Base-by-base conservation (phyloP, 805 yeast genomes). In the Priceomyces medius region DNA sequence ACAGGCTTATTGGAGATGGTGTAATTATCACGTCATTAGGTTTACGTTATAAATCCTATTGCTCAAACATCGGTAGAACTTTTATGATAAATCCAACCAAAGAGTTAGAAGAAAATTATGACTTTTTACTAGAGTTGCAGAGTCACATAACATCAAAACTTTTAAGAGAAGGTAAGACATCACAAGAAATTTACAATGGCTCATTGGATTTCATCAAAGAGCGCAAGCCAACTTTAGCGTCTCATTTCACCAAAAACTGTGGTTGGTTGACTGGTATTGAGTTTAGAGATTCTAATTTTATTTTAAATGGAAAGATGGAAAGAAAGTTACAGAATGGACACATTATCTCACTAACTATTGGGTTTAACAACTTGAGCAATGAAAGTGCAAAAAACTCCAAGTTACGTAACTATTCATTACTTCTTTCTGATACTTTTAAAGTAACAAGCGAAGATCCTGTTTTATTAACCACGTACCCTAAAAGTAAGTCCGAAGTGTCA, bases 231-330 rank as follows among this genome's bases (percentile, higher is more conserved):
- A 87, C 81, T 16, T 68, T 91, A 52, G 80, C 72, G 26, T 56
- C 67, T 19, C 69, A 77, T 53, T 84, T 89, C 50, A 74, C 89
- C 37, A 85, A 85, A 56, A 87, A 87, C 54, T 77, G 83, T 48
- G 98, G 98, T 40, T 87, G 93, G 77, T 71, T 87, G 43, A 83
- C 87, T 42, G 98, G 98, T 44, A 76, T 91, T 46, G 97, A 88
- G 55, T 88, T 87, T 56, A 77, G 95, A 63, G 97, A 89, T 61
- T 74, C 90, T 0, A 68, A 83, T 2, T 79, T 86, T 48, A 73
- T 88, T 13, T 68, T 91, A 40, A 86, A 85, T 55, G 73, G 78
- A 19, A 89, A 86, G 54, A 85, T 80, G 59, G 85, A 83, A 29
- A 73, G 91, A 50, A 65, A 60, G 17, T 66, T 91, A 38, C 74